Evolutionary conservation across 2,329 filamentous ascomycete species (phyloP).

Genomic region (Verticillium nonalfalfae): DNA sequence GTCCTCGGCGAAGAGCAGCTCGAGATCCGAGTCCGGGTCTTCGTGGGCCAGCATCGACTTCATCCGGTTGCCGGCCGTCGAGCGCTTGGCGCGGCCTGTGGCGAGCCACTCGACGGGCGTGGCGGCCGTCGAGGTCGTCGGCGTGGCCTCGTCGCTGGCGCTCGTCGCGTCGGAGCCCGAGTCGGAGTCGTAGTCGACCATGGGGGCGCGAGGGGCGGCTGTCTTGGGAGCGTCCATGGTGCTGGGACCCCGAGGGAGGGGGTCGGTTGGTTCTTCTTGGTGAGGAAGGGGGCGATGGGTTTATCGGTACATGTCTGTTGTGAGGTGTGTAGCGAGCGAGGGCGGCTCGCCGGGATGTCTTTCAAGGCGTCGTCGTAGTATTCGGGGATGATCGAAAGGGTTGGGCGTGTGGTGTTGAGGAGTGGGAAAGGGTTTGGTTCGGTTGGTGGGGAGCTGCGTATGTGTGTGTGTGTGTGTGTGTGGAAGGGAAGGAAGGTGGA

Average conservation of each 20-base stretch:
- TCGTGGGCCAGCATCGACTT: conserved; percentile 70
- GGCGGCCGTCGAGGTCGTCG: conserved; percentile 21
- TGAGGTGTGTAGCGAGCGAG: not conserved
- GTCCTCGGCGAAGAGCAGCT: conserved; percentile 69
- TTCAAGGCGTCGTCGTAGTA: no score
- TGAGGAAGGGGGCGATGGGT: no score
- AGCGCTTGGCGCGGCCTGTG: conserved; percentile 66
- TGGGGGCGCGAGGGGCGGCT: not conserved
- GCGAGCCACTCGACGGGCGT: conserved; percentile 60
- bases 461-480: no score
- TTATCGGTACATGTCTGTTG: conserved; percentile 5
- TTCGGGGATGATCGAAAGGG: no score
- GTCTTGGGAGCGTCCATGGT: conserved; percentile 8
- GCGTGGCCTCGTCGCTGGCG: conserved; percentile 28
- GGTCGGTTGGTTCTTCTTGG: no score
- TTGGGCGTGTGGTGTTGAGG: no score
- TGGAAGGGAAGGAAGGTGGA: no score
- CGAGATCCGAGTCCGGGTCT: conserved; percentile 62
- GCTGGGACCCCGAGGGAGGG: not conserved
- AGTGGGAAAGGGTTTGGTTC: no score
- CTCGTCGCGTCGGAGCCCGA: conserved; percentile 14
- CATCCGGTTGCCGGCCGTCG: conserved; percentile 81
- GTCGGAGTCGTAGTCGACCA: conserved; percentile 6
- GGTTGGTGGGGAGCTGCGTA: no score
- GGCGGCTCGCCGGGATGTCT: not conserved